A percentile compares a stretch with the other conserved stretches of the same genome.
Evolutionary conservation across 805 yeast species (phyloP).

Genomic region (Teunomyces kruisii): DNA sequence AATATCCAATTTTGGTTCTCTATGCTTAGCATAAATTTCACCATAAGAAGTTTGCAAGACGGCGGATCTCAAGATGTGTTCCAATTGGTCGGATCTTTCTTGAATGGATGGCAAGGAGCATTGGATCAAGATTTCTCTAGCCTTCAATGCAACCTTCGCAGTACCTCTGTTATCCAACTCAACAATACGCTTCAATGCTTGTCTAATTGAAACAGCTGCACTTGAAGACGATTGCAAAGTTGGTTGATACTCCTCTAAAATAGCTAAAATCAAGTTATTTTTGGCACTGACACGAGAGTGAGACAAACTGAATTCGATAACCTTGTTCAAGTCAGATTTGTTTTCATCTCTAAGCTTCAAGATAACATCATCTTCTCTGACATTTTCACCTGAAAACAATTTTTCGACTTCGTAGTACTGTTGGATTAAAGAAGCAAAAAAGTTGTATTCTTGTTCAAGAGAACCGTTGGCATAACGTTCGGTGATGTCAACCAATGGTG

Average conservation of each 20-base stretch:
- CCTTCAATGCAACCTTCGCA: constrained; percentile 91
- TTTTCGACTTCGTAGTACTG: constrained; percentile 78
- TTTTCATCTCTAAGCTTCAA: constrained; percentile 85
- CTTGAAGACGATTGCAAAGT: constrained; percentile 68
- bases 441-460: constrained; percentile 77
- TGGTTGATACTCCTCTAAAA: constrained; percentile 79
- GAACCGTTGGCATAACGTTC: constrained; percentile 71
- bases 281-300: constrained; percentile 93
- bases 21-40: constrained; percentile 70
- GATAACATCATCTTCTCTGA: constrained; percentile 86
- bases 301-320: constrained; percentile 72
- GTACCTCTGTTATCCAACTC: constrained; percentile 88
- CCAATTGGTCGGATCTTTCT: constrained; percentile 96
- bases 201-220: constrained; percentile 62
- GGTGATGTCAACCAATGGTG: constrained; percentile 74
- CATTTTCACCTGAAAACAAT: constrained; percentile 71
- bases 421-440: constrained; percentile 66
- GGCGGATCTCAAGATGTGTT: constrained; percentile 88
- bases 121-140: constrained; percentile 93
- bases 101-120: constrained; percentile 94
- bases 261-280: constrained; percentile 84
- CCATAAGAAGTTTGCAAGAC: constrained; percentile 91
- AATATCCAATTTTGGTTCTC: constrained; percentile 76
- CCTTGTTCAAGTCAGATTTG: constrained; percentile 70
- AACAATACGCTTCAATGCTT: constrained; percentile 73